Base-by-base conservation (phyloP, 2,329 filamentous ascomycete genomes). In the Exophiala sideris region DNA sequence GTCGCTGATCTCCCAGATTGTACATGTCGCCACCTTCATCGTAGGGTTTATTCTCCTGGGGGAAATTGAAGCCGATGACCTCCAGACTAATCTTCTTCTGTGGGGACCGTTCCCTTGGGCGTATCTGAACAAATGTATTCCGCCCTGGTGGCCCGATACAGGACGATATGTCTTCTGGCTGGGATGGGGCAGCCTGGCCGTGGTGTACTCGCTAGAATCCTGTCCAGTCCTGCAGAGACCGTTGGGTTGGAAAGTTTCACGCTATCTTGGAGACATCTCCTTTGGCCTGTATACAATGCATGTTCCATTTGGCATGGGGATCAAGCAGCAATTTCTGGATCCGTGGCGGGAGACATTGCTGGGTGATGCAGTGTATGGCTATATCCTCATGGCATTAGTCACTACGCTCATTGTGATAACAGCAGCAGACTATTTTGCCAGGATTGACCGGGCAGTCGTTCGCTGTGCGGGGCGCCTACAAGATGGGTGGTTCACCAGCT, bases 221-320 rank as follows among this genome's bases (percentile, higher is more conserved):
- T 34, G 9, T 14, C 40, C 48, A 7, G 14, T 3, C 5, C 38
- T 51, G 16, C 48, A 35, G 38, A n/a, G 38, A 14, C 48, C 48
- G 3, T 32, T 51, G 2, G 14, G 10, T 3, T 45, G 39, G 41
- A 44, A 11, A 11, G 8, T 51, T 5, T 51, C 48, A 12, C 38
- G 20, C 4, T 51, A 51, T 32, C 18, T 51, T 3, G 48, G 48
- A 3, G 48, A 51, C 14, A 44, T 51, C 38, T 51, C 39, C 2
- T 51, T 51, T 45, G 48, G 48, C 11, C 24, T 51, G 6, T 51
- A 51, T 32, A 40, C 48, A 5, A 45, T 51, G 48, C 48, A 51
- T 29, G 29, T 49, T 4, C 47, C 47, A 7, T 18, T 49, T 14
- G 47, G 47, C 20, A 39, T 35, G 34, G 47, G 36, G 33, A 35